phyloP scores from a whole-genome alignment of 805 yeast species.

The Pichia eremophila region DNA sequence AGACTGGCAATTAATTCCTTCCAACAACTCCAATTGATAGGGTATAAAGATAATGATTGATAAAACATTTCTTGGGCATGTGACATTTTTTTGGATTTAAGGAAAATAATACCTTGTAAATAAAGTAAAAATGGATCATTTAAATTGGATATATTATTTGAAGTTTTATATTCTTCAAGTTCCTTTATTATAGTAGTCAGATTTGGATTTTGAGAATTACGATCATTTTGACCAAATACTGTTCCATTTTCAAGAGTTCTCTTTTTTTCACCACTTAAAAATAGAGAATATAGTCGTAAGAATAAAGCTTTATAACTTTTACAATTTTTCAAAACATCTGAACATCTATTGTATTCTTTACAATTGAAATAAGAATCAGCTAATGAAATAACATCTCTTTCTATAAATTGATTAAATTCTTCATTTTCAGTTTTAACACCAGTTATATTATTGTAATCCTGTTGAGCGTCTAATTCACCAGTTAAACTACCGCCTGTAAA shows the following conservation, averaged over 20 bases:
- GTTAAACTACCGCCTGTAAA: neutral
- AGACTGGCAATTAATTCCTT: conserved; percentile 60
- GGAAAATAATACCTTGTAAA: conserved; percentile 57
- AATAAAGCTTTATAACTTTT: conserved; percentile 46
- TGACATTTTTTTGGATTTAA: conserved; percentile 50
- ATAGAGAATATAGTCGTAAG: conserved; percentile 57
- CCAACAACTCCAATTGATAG: conserved; percentile 95
- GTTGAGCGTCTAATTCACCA: neutral
- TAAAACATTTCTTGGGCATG: conserved; percentile 55
- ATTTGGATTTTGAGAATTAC: conserved; percentile 22
- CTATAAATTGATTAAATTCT: conserved; percentile 23
- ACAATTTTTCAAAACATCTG: conserved; percentile 45
- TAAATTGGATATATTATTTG: conserved; percentile 6
- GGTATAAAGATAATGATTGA: conserved; percentile 55
- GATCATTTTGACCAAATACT: conserved; percentile 38
- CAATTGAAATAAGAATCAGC: conserved; percentile 72
- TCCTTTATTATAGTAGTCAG: conserved; percentile 32
- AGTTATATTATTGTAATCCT: neutral
- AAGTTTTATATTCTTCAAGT: conserved; percentile 26
- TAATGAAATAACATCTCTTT: conserved; percentile 39
- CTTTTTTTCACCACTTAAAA: conserved; percentile 69
- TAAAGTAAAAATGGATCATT: conserved; percentile 58
- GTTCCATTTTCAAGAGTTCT: conserved; percentile 66
- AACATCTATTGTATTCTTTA: conserved; percentile 77
- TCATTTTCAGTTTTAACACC: conserved; percentile 8